A percentile compares a stretch with the other conserved stretches of the same genome.
Evolutionary conservation across 2,329 filamentous ascomycete genomes (phyloP).

Genomic region (Fusarium xyrophilum): DNA sequence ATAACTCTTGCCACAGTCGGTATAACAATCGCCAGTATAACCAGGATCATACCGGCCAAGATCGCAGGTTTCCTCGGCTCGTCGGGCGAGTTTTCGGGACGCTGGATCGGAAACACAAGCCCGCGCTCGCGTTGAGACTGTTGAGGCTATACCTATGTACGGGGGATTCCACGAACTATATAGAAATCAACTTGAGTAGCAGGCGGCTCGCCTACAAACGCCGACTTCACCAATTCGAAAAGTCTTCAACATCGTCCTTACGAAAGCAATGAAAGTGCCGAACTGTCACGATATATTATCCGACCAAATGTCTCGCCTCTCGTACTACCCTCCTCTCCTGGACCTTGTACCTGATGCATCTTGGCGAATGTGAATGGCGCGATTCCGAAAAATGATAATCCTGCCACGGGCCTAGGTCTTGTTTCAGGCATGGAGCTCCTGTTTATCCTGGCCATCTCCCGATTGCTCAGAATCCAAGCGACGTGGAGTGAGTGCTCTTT

Average conservation of each 20-base stretch:
- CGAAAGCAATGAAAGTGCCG: neutral
- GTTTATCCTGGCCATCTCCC: neutral
- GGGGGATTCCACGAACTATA: slow-evolving; percentile 14
- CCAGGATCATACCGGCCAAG: slow-evolving; percentile 16
- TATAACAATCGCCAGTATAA: slow-evolving; percentile 21
- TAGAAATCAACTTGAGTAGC: slow-evolving; percentile 6
- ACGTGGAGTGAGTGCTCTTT: neutral
- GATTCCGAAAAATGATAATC: neutral
- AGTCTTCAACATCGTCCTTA: neutral
- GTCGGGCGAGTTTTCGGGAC: neutral
- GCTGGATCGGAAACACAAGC: slow-evolving; percentile 9
- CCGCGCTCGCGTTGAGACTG: slow-evolving; percentile 1
- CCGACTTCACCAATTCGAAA: neutral
- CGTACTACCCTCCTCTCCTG: neutral
- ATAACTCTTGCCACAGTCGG: slow-evolving; percentile 3
- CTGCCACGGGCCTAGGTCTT: neutral
- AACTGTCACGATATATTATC: neutral
- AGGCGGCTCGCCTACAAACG: slow-evolving; percentile 17
- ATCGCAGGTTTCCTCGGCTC: slow-evolving; percentile 15
- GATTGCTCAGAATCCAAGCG: neutral
- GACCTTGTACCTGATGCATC: neutral
- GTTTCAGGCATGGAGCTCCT: neutral
- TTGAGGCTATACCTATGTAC: slow-evolving; percentile 8
- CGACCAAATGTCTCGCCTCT: neutral
- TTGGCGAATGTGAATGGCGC: neutral